These are phyloP conservation scores for Mycosphaerella sp. DNA, from an alignment of 2,329 filamentous ascomycete genomes.

Conservation along the genomic window DNA sequence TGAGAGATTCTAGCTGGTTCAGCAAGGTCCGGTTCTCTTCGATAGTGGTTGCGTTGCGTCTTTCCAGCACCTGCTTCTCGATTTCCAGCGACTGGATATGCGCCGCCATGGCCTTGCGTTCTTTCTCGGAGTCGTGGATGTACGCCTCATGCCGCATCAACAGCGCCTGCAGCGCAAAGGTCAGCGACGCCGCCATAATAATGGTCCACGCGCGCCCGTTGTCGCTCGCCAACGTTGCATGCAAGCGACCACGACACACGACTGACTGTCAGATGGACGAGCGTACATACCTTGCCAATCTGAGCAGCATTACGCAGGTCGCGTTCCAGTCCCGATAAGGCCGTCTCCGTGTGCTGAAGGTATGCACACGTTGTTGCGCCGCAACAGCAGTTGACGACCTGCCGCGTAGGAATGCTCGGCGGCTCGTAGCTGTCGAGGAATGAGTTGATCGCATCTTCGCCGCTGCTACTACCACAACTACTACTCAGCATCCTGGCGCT, in stretches of 20 bases:
- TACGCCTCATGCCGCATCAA: constrained; percentile 89
- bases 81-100: constrained; percentile 71
- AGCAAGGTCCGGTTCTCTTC: constrained; percentile 77
- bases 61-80: constrained; percentile 64
- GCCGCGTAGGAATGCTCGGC: constrained; percentile 19
- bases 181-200: constrained; percentile 53
- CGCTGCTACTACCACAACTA: neutral
- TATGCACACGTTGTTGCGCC: constrained; percentile 72
- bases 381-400: constrained; percentile 64
- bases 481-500: constrained; percentile 4
- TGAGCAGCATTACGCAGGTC: constrained; percentile 81
- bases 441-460: constrained; percentile 5
- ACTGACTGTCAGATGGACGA: constrained; percentile 37
- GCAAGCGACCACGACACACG: neutral
- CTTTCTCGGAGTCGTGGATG: constrained; percentile 83
- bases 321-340: constrained; percentile 75
- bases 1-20: constrained; percentile 78
- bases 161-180: constrained; percentile 72
- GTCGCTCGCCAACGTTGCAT: constrained; percentile 8
- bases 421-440: constrained; percentile 8
- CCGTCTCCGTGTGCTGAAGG: constrained; percentile 70
- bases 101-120: constrained; percentile 64
- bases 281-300: constrained; percentile 71
- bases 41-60: constrained; percentile 68
- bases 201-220: constrained; percentile 9